phyloP scores from a whole-genome alignment of 768 basidiomycete species.

The Lactarius hengduanensis region DNA sequence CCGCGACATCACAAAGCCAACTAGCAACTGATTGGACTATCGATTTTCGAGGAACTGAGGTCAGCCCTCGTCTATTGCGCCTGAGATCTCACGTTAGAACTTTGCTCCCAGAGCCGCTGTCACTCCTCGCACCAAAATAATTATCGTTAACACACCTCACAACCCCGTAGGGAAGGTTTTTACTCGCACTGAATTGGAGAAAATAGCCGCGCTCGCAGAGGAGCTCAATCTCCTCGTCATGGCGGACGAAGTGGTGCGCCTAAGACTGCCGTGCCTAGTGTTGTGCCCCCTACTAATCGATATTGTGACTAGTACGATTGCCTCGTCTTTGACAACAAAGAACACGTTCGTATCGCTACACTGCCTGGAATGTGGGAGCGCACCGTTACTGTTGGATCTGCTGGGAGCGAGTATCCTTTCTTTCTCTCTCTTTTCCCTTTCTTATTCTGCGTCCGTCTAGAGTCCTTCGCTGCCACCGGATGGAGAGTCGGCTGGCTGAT shows the following conservation, averaged over 20 bases:
- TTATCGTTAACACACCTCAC: conserved; percentile 95
- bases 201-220: conserved; percentile 83
- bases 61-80: conserved; percentile 33
- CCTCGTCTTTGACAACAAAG: conserved; percentile 81
- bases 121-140: conserved; percentile 88
- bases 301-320: conserved; percentile 73
- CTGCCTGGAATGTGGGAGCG: conserved; percentile 99
- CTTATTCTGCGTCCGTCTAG: conserved; percentile 40
- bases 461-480: conserved; percentile 95
- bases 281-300: neutral
- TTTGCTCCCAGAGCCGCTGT: conserved; percentile 60
- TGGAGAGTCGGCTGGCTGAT: conserved; percentile 98
- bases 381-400: conserved; percentile 94
- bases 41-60: conserved; percentile 86
- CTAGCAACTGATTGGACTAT: conserved; percentile 84
- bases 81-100: conserved; percentile 12
- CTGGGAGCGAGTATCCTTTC: conserved; percentile 62
- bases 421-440: neutral
- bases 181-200: conserved; percentile 73
- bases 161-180: conserved; percentile 99
- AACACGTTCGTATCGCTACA: conserved; percentile 89
- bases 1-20: conserved; percentile 45
- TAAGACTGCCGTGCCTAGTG: neutral
- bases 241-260: conserved; percentile 92
- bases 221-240: conserved; percentile 92